Conservation (phyloP, 805 yeast species). For the Lachancea nothofagi region DNA sequence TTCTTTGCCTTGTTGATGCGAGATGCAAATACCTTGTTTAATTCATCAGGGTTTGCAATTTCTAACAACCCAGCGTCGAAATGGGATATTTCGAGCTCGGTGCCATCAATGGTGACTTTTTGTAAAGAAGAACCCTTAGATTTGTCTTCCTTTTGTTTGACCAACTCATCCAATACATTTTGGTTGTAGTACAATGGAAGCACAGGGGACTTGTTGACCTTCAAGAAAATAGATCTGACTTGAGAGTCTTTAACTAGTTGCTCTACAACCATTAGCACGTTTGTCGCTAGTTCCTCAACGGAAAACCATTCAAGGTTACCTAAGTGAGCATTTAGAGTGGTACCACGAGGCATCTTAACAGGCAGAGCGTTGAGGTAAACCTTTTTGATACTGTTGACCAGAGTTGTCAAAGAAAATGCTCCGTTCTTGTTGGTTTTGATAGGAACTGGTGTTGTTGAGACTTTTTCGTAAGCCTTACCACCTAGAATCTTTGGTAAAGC, state of each 20-base stretch:
- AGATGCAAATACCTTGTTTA: conserved; percentile 55
- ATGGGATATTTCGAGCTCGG: conserved; percentile 44
- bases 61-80: conserved; percentile 80
- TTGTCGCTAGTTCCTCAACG: conserved; percentile 50
- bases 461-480: conserved; percentile 70
- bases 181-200: conserved; percentile 76
- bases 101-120: conserved; percentile 32
- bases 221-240: conserved; percentile 57
- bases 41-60: conserved; percentile 70
- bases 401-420: conserved; percentile 42
- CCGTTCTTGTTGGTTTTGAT: conserved; percentile 40
- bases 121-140: conserved; percentile 21
- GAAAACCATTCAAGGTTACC: conserved; percentile 48
- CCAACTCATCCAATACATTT: conserved; percentile 37
- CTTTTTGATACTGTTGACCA: conserved; percentile 54
- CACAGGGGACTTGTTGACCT: conserved; percentile 69
- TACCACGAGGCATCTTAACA: conserved; percentile 68
- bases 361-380: conserved; percentile 50
- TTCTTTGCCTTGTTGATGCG: conserved; percentile 42
- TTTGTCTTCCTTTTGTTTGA: conserved; percentile 22
- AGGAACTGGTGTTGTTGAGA: conserved; percentile 63
- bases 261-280: conserved; percentile 50
- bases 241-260: conserved; percentile 39
- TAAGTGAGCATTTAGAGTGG: conserved; percentile 55
- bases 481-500: conserved; percentile 81